Evolutionary conservation across 2,329 filamentous ascomycete genomes (phyloP), one percentile per base, ranked within the genome.

Genomic region (Dactylellina cionopaga): DNA sequence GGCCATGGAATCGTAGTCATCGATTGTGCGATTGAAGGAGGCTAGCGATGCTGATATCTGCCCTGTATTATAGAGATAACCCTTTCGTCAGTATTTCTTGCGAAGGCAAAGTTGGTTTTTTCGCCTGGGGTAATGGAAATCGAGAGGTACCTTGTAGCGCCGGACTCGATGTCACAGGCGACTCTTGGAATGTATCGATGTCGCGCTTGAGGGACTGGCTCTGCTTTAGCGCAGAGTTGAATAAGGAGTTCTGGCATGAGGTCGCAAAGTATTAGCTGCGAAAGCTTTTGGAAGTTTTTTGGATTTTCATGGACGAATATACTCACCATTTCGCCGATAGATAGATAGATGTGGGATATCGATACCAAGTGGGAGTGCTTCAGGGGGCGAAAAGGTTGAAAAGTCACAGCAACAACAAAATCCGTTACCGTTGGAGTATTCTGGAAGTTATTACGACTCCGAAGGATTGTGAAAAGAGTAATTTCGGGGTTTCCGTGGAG

Each of bases 1-100:
- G 0, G 93, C 90, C 27, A 96, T 87, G 62, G 86, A 86, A 78
- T 90, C 88, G 83, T 99, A 99, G 79, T 97, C 93, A 82, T 97
- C 93, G 75, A 99, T 85, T 0, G 92, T 96, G 73, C 95, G 92
- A 47, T 90, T 87, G 80, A 99, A 92, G 70, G 92, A 88, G 43
- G 90, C 88, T 27, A 96, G 83, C 11, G 91, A 91, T 17, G 88
- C 89, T n/a, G 90, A 89, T 75, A 92, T 87, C 80, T 92, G 90
- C 78, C 90, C 89, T 77, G 22, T 69, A 64, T 29, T 22, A 22
- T n/a, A 49, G 17, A 17, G 10, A 10, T 52, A 27, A 37, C 17
- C n/a, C n/a, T n/a, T n/a, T n/a, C 41, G 47, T 43, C 5, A 47
- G 11, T 46, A 19, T 11, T 47, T 19, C 15, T 41, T 2, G 27